Base-by-base conservation (phyloP, 1,284 basidiomycete species). In the Ustilago curta region DNA sequence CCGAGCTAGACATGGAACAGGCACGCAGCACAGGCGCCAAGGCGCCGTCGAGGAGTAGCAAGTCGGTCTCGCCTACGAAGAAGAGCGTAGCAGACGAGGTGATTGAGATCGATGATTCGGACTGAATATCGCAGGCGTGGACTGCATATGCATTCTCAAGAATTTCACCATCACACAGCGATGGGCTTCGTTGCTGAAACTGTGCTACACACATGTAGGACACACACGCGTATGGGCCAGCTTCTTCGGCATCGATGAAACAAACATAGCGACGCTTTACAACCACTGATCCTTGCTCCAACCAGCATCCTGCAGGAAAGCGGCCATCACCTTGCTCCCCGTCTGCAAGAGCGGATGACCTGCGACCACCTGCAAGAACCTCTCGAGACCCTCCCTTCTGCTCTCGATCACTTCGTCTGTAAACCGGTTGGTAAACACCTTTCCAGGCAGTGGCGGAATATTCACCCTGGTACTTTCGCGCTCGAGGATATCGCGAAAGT, bases 341-440 rank as follows among this genome's bases (percentile, higher is more conserved):
- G 96, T 99, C 93, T 99, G 96, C 23, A 99, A 87, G 65, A 99
- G 88, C 1, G 96, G 96, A 86, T 99, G 97, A 0, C 96, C 97
- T 0, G 96, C 96, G 45, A 99, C 97, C 74, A 98, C 91, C 81
- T 93, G 94, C 80, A 99, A 86, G 87, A 99, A 99, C 43, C 96
- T 88, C 87, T 99, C 96, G 37, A 99, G 87, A 0, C 97, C 96
- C 83, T 98, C 95, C 67, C 95, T 88, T 67, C 96, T 88, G 60
- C 89, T 88, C 86, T 98, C 96, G 68, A 99, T 98, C 47, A 98
- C 93, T 85, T 99, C 96, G 82, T 98, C 96, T 16, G 94, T 95
- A 87, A 99, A 99, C 32, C 96, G 89, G 37, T 85, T 86, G 8
- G 85, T 86, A 51, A 87, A 86, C 3, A 87, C 86, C 86, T 99